Evolutionary conservation across 768 basidiomycete genomes (phyloP), one percentile per base, ranked within the genome.

Genomic region (Cystobasidium tubakii): DNA sequence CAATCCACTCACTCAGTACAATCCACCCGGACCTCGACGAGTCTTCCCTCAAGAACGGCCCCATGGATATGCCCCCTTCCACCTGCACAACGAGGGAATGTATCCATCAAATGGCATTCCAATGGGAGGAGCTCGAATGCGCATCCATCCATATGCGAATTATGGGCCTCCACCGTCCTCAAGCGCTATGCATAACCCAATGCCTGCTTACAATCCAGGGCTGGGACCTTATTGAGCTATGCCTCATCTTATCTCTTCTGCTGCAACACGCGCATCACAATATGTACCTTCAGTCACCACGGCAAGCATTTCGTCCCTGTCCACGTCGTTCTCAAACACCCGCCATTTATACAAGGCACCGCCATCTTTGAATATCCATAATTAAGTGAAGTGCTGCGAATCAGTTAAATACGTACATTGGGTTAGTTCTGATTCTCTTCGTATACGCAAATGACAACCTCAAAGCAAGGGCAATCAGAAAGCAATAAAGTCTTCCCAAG

Each of bases 1-100:
- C 39, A 33, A 69, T 31, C 66, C 63, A 25, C 39, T 25, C 15
- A 65, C 63, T 39, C 36, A 42, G 17, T 71, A 34, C 39, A 33
- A 69, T 31, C 66, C 63, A 25, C 39, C 44, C 15, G 69, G 69
- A 13, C 23, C 69, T 25, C 69, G 69, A n/a, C 6, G 23, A 17
- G 10, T 29, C 6, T 34, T 31, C 36, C 6, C 29, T 12, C 57
- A 60, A 6, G 57, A 31, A 4, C 57, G 15, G 4, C 25, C 29
- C 4, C 57, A 60, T 1, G 43, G 15, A 6, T 65, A 39, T 15
- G 13, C 63, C 23, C 33, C 63, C 39, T 34, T 43, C 63, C 43
- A 65, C 39, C 33, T 33, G 3, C 33, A 65, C 1, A 3, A 4
- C 39, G 63, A 33, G 15, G 57, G 34, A 29, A 62, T 31, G 57